A percentile compares a stretch with the other conserved stretches of the same genome.
Conservation (phyloP, 2,329 filamentous ascomycete species). For the Apiospora marii region DNA sequence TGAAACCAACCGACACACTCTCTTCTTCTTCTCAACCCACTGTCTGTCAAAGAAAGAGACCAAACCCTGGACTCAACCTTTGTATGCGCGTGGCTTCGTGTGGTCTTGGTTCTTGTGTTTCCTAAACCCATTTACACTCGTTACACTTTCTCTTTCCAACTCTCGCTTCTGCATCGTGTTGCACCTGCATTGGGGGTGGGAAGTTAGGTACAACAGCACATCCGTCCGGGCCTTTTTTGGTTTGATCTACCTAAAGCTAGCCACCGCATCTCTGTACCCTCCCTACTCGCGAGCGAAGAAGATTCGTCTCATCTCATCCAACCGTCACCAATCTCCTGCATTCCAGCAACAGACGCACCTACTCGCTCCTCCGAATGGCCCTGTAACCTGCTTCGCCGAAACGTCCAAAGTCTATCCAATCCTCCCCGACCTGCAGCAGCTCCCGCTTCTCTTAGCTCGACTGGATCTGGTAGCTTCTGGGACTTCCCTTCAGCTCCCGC, state of each 20-base stretch:
- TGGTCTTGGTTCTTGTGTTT: conserved; percentile 23
- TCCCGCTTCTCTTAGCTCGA: conserved; percentile 23
- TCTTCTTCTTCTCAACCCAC: conserved; percentile 22
- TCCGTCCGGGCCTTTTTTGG: conserved; percentile 24
- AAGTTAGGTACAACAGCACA: conserved; percentile 22
- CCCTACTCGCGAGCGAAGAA: conserved; percentile 21
- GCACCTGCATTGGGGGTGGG: conserved; percentile 22
- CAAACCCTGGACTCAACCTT: conserved; percentile 22
- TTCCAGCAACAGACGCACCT: conserved; percentile 20
- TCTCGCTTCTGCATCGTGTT: conserved; percentile 25
- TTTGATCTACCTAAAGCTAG: conserved; percentile 20
- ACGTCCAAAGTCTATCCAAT: conserved; percentile 21
- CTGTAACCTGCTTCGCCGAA: conserved; percentile 23
- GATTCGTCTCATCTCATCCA: conserved; percentile 23
- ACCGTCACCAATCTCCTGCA: conserved; percentile 24
- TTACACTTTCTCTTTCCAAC: conserved; percentile 24
- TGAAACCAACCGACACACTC: conserved; percentile 7
- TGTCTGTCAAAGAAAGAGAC: conserved; percentile 21
- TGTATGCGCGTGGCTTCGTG: conserved; percentile 21
- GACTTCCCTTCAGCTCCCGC: conserved; percentile 20
- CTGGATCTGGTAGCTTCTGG: not conserved
- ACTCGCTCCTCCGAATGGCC: conserved; percentile 22
- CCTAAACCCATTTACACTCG: conserved; percentile 23
- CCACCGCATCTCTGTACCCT: conserved; percentile 15
- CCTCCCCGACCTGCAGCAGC: conserved; percentile 22